Percentiles rank a stretch among this genome's conserved stretches.
phyloP scores from a whole-genome alignment of 345 rosid species.

The Draba incana region DNA sequence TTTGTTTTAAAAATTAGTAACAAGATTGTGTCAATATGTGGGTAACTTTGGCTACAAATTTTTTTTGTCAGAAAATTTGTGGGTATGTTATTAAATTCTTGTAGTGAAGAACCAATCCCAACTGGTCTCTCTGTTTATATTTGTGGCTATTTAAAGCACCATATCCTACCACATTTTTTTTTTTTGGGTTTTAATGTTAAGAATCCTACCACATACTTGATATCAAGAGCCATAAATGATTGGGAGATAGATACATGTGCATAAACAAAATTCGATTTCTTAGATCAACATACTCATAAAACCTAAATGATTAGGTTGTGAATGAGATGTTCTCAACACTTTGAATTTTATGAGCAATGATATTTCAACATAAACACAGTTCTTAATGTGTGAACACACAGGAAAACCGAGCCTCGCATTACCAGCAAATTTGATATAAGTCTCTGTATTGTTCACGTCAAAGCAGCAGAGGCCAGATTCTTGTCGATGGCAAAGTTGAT shows the following conservation, averaged over 20 bases:
- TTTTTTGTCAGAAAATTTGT: too few species aligned
- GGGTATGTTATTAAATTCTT: too few species aligned
- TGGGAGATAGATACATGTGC: not conserved
- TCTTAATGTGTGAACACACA: not conserved
- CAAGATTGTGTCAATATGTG: too few species aligned
- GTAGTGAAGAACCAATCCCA: conserved; percentile 9
- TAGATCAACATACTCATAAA: not conserved
- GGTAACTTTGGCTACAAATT: too few species aligned
- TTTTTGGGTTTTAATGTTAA: too few species aligned
- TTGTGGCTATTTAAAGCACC: not conserved
- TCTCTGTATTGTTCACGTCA: too few species aligned
- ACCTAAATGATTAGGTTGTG: conserved; percentile 13
- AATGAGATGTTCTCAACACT: conserved; percentile 14
- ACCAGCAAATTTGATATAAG: not conserved
- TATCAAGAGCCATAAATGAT: not conserved
- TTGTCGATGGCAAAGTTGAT: not conserved
- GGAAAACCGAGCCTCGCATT: not conserved
- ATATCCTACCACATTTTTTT: conserved; percentile 15
- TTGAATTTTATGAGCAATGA: not conserved
- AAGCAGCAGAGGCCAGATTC: not conserved
- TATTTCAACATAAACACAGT: not conserved
- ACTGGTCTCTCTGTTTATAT: not conserved
- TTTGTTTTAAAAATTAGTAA: too few species aligned
- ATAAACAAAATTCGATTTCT: not conserved
- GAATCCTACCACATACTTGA: too few species aligned